These are phyloP conservation scores for Cymbopogon citratus DNA, from an alignment of 176 grass and related monocot genomes.

Conservation along the genomic window DNA sequence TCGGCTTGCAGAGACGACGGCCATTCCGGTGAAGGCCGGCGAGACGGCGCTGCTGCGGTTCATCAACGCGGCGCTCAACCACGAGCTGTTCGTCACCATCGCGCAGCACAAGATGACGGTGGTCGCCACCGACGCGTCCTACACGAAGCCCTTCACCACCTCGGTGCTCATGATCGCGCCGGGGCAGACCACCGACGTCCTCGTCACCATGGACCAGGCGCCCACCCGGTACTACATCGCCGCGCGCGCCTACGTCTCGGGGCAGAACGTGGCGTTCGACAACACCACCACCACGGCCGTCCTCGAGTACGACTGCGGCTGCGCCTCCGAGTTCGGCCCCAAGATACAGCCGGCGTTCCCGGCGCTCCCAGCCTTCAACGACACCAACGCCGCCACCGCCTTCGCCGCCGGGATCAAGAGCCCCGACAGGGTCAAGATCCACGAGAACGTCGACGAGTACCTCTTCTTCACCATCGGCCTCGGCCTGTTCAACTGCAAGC, in stretches of 20 bases:
- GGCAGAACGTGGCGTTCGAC: slow-evolving; percentile 49
- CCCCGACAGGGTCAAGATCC: slow-evolving; percentile 40
- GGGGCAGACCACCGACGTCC: slow-evolving; percentile 80
- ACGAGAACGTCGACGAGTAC: slow-evolving; percentile 50
- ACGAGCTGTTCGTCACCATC: slow-evolving; percentile 73
- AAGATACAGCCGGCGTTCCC: slow-evolving; percentile 41
- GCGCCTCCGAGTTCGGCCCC: slow-evolving; percentile 27
- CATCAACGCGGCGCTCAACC: slow-evolving; percentile 76
- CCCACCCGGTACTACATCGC: slow-evolving; percentile 69
- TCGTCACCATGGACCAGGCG: slow-evolving; percentile 69
- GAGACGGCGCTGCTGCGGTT: slow-evolving; percentile 74
- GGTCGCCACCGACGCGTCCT: slow-evolving; percentile 58
- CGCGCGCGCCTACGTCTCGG: slow-evolving; percentile 43
- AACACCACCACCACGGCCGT: slow-evolving; percentile 80
- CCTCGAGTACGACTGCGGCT: slow-evolving; percentile 79
- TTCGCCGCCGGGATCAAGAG: slow-evolving; percentile 53
- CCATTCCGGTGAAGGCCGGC: slow-evolving; percentile 51
- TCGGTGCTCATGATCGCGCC: slow-evolving; percentile 69
- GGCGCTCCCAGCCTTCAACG: slow-evolving; percentile 66
- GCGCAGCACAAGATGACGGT: slow-evolving; percentile 74
- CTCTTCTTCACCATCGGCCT: slow-evolving; percentile 75
- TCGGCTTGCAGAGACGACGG: slow-evolving; percentile 35
- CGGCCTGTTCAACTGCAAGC: slow-evolving; percentile 48
- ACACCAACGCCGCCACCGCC: slow-evolving; percentile 48
- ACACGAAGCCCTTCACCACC: slow-evolving; percentile 67